A percentile compares a stretch with the other conserved stretches of the same genome.
Conservation (phyloP, 495 filamentous ascomycete species). For the Xylaria cubensis region DNA sequence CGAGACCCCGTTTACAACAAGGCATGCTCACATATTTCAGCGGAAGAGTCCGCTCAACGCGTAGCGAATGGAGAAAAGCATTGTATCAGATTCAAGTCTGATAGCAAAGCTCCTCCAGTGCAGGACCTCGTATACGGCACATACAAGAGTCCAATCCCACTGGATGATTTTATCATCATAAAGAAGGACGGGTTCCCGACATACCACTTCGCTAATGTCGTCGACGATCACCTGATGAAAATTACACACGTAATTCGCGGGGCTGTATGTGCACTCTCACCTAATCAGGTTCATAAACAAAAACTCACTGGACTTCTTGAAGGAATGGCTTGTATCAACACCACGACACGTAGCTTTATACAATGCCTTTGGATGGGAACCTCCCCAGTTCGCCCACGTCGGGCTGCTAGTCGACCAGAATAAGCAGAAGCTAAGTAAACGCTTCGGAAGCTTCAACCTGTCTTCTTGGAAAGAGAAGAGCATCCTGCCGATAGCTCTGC, state of each 20-base stretch:
- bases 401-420: conserved; percentile 79
- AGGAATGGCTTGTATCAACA: conserved; percentile 95
- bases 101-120: conserved; percentile 63
- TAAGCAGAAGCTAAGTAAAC: conserved; percentile 88
- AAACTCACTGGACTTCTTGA: conserved; percentile 15
- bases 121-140: conserved; percentile 79
- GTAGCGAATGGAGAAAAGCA: conserved; percentile 72
- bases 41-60: conserved; percentile 70
- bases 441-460: conserved; percentile 74
- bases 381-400: conserved; percentile 85
- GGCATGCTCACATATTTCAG: conserved; percentile 70
- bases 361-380: conserved; percentile 85
- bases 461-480: conserved; percentile 69
- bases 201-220: conserved; percentile 96
- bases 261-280: conserved; percentile 57
- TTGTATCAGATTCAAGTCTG: conserved; percentile 76
- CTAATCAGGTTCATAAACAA: not conserved
- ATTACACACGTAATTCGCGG: conserved; percentile 96
- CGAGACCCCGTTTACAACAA: conserved; percentile 77
- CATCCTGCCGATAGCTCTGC: conserved; percentile 74
- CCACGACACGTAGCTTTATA: conserved; percentile 89
- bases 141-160: conserved; percentile 51
- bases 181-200: conserved; percentile 93
- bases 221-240: conserved; percentile 92
- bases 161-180: conserved; percentile 72